phyloP scores from a whole-genome alignment of 768 basidiomycete species.

The Ramaria sp. region DNA sequence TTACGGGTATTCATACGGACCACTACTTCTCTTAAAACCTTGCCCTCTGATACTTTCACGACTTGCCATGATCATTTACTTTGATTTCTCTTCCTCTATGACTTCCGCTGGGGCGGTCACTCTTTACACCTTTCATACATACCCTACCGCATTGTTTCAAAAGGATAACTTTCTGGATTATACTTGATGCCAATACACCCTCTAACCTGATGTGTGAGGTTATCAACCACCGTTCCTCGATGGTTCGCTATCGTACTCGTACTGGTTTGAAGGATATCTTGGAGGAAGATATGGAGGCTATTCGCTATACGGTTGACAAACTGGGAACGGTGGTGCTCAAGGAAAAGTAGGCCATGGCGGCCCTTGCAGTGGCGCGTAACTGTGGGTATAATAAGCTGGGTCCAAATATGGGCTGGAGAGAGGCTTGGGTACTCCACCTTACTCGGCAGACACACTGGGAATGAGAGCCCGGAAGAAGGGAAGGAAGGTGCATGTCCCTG shows the following conservation, averaged over 20 bases:
- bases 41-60: not conserved
- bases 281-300: slow-evolving; percentile 4
- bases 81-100: not conserved
- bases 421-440: not conserved
- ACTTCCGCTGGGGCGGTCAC: not conserved
- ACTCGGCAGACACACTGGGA: not conserved
- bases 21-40: not conserved
- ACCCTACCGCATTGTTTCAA: slow-evolving; percentile 5
- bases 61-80: not conserved
- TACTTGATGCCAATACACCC: not conserved
- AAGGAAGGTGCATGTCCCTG: slow-evolving; percentile 14
- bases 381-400: slow-evolving; percentile 26
- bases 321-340: slow-evolving; percentile 11
- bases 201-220: not conserved
- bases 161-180: slow-evolving; percentile 4
- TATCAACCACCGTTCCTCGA: not conserved
- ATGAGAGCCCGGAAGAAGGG: slow-evolving; percentile 1
- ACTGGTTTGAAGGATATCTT: not conserved
- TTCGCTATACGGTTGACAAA: slow-evolving; percentile 21
- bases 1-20: not conserved
- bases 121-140: not conserved
- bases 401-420: slow-evolving; percentile 9
- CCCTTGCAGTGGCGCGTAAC: slow-evolving; percentile 20
- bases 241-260: not conserved
- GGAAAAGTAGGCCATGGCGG: slow-evolving; percentile 8